Conservation (phyloP, 1,284 basidiomycete genomes). For the Anthracocystis panici-leucophaei region DNA sequence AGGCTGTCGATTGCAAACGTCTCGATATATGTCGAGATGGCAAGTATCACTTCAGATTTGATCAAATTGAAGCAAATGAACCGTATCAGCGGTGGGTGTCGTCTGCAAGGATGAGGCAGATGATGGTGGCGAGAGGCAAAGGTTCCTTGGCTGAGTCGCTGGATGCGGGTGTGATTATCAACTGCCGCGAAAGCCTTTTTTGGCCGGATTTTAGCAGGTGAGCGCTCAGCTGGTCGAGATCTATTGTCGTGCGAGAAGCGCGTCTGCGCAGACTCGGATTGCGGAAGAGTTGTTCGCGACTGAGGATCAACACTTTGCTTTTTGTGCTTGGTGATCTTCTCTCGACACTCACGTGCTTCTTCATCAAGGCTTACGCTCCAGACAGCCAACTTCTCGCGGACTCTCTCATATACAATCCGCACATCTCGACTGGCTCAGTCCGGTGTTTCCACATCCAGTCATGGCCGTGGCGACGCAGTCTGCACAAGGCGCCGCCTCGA, state of each 20-base stretch:
- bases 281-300: conserved; percentile 24
- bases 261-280: conserved; percentile 25
- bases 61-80: conserved; percentile 26
- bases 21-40: conserved; percentile 12
- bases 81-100: conserved; percentile 33
- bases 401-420: background rate
- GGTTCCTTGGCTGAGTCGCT: background rate
- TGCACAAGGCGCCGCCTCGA: conserved; percentile 24
- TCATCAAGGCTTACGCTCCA: too few relatives aligned
- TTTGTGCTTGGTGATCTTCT: conserved; percentile 11
- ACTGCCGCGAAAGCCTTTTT: background rate
- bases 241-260: conserved; percentile 28
- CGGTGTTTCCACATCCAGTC: background rate
- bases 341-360: background rate
- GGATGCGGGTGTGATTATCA: conserved; percentile 23
- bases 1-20: conserved; percentile 7
- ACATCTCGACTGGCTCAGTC: background rate
- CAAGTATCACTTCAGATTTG: conserved; percentile 2
- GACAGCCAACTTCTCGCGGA: background rate
- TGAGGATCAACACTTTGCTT: conserved; percentile 31
- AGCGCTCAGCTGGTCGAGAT: background rate
- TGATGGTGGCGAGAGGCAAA: conserved; percentile 56
- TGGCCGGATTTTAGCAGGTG: conserved; percentile 3
- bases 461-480: conserved; percentile 25
- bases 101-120: conserved; percentile 45